Conservation (phyloP, 345 rosid species). For the Rubroshorea leprosula region DNA sequence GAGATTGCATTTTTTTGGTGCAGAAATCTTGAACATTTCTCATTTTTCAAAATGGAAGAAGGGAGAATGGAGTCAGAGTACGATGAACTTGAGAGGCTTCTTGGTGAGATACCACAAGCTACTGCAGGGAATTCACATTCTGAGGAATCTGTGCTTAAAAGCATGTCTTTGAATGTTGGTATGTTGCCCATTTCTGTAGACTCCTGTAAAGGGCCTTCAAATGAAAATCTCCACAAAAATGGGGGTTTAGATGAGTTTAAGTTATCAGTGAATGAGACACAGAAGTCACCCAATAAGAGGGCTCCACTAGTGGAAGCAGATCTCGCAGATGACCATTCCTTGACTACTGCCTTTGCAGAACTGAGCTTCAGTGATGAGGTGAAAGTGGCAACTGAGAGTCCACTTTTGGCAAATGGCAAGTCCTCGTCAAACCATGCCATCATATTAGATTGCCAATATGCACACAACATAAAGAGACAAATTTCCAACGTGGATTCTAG, state of each 20-base stretch:
- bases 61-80: slow-evolving; percentile 45
- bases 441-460: slow-evolving; percentile 24
- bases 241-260: slow-evolving; percentile 26
- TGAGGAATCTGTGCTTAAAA: slow-evolving; percentile 32
- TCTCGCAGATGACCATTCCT: slow-evolving; percentile 49
- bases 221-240: slow-evolving; percentile 27
- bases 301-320: slow-evolving; percentile 29
- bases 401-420: slow-evolving; percentile 23
- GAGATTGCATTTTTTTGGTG: slow-evolving; percentile 9
- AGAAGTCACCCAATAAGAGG: slow-evolving; percentile 26
- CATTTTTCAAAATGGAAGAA: slow-evolving; percentile 44
- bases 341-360: slow-evolving; percentile 50
- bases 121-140: slow-evolving; percentile 47
- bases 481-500: slow-evolving; percentile 22
- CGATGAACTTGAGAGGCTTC: slow-evolving; percentile 78
- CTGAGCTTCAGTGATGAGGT: slow-evolving; percentile 28
- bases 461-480: slow-evolving; percentile 24
- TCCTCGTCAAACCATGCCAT: slow-evolving; percentile 20
- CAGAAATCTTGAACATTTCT: slow-evolving; percentile 5
- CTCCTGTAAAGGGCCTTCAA: slow-evolving; percentile 31
- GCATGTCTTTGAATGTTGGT: slow-evolving; percentile 21
- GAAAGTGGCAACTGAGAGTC: slow-evolving; percentile 3
- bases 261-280: slow-evolving; percentile 18
- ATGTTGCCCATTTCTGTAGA: slow-evolving; percentile 27
- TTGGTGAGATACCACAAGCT: slow-evolving; percentile 73